Conservation (phyloP, 106 monocot species). For the Agapanthus africanus region DNA sequence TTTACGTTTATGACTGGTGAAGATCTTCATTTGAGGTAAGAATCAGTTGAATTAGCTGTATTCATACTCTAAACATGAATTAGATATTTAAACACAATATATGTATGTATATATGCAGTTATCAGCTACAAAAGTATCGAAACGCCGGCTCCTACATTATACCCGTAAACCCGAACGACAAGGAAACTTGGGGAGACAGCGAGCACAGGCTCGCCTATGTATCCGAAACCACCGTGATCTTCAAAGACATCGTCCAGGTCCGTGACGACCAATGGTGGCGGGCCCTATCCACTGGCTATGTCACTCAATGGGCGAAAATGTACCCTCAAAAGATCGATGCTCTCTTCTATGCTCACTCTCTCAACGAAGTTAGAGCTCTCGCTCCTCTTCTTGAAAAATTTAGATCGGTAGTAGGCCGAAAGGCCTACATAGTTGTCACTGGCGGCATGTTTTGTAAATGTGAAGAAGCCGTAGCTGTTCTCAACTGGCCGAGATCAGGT, state of each 20-base stretch:
- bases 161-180: slow-evolving; percentile 81
- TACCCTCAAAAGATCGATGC: slow-evolving; percentile 79
- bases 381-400: slow-evolving; percentile 76
- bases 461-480: slow-evolving; percentile 38
- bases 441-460: slow-evolving; percentile 69
- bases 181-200: slow-evolving; percentile 97
- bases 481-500: slow-evolving; percentile 59
- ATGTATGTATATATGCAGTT: no score
- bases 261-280: slow-evolving; percentile 98
- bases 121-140: slow-evolving; percentile 97
- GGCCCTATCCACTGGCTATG: slow-evolving; percentile 14
- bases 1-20: slow-evolving; percentile 95
- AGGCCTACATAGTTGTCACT: slow-evolving; percentile 71
- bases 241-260: slow-evolving; percentile 84
- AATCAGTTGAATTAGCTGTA: no score
- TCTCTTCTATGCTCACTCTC: slow-evolving; percentile 76
- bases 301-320: slow-evolving; percentile 83
- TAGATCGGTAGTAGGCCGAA: slow-evolving; percentile 41
- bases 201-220: slow-evolving; percentile 96
- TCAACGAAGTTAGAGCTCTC: slow-evolving; percentile 43
- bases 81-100: no score
- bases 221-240: slow-evolving; percentile 92
- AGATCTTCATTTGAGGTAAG: slow-evolving; percentile 94
- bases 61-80: no score
- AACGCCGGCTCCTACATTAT: slow-evolving; percentile 84